Evolutionary conservation across 768 basidiomycete genomes (phyloP).

Genomic region (Roridomyces roridus): DNA sequence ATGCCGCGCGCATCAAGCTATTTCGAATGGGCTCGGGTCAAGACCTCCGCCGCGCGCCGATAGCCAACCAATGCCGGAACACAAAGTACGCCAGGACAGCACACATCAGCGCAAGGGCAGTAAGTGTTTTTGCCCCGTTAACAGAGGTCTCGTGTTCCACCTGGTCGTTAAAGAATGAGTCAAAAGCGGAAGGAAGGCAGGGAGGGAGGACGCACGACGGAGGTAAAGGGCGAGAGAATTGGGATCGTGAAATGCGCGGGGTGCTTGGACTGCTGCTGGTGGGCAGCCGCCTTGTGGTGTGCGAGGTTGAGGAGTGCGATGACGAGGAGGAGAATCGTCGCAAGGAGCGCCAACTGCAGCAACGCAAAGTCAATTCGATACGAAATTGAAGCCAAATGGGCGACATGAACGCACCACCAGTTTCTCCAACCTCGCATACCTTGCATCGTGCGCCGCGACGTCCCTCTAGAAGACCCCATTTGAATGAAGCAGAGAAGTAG

Average conservation of each 20-base stretch:
- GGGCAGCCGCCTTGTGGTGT: constrained; percentile 35
- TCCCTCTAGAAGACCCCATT: constrained; percentile 59
- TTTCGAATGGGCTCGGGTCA: too few relatives aligned
- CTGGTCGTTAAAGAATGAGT: constrained; percentile 39
- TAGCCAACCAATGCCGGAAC: constrained; percentile 50
- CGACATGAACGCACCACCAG: constrained; percentile 49
- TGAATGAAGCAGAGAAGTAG: neutral
- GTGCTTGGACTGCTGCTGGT: constrained; percentile 27
- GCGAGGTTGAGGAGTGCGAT: constrained; percentile 41
- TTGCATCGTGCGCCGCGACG: constrained; percentile 50
- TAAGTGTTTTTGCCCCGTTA: constrained; percentile 55
- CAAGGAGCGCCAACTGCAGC: constrained; percentile 39
- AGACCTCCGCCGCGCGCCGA: too few relatives aligned
- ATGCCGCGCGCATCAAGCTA: too few relatives aligned
- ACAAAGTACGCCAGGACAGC: constrained; percentile 49
- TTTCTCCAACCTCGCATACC: constrained; percentile 55
- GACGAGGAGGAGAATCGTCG: constrained; percentile 41
- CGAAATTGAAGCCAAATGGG: neutral
- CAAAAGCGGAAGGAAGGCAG: neutral
- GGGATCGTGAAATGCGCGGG: constrained; percentile 79
- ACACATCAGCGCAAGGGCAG: constrained; percentile 43
- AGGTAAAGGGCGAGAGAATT: constrained; percentile 78
- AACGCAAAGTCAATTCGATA: neutral
- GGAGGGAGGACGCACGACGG: constrained; percentile 57
- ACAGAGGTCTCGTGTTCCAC: constrained; percentile 78